Evolutionary conservation across 129 eudicot genomes (phyloP), one percentile per base, ranked within the genome.

Genomic region (Tanacetum coccineum): DNA sequence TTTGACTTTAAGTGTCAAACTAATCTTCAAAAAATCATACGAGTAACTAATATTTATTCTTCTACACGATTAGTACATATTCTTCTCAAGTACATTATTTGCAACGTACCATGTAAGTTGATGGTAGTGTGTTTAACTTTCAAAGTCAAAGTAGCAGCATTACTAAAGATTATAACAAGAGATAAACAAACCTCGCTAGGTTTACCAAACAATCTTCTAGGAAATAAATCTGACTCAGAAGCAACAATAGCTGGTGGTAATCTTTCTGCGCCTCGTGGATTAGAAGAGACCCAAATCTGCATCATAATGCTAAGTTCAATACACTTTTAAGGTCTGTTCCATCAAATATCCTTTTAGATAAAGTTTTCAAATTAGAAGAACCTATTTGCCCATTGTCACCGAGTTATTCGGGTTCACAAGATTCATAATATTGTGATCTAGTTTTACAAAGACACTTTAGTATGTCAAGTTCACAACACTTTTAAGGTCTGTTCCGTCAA

Each of bases 211-310:
- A 91, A 82, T 77, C 90, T 81, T 68, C 83, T 87, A 63, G 61
- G 92, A 70, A 62, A 87, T 18, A 87, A 70, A 78, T 90, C 97
- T 59, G 97, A 87, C 32, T 83, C 82, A 53, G 90, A 71, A 55
- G 77, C 89, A 71, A 93, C 77, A 64, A 93, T 88, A 40, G 81
- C 87, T 21, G 98, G 98, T 14, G 96, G 96, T 64, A 88, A 74
- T 69, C 74, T 70, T 70, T 93, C 96, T 26, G 98, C 92, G 4
- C 98, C 98, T 74, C 74, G 66, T 26, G 98, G 98, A 63, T 93
- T 93, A 62, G 96, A 84, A 4, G 89, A 78, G 25, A 81, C 87
- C 95, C 96, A 88, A 62, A 93, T 88, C 95, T 88, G 74, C 77
- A 83, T 62, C 70, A 73, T 17, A 9, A 4, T 50, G 44, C n/a